Percentiles rank a stretch among this genome's conserved stretches.
phyloP scores from a whole-genome alignment of 2,329 filamentous ascomycete genomes.

The Didymella lethalis region DNA sequence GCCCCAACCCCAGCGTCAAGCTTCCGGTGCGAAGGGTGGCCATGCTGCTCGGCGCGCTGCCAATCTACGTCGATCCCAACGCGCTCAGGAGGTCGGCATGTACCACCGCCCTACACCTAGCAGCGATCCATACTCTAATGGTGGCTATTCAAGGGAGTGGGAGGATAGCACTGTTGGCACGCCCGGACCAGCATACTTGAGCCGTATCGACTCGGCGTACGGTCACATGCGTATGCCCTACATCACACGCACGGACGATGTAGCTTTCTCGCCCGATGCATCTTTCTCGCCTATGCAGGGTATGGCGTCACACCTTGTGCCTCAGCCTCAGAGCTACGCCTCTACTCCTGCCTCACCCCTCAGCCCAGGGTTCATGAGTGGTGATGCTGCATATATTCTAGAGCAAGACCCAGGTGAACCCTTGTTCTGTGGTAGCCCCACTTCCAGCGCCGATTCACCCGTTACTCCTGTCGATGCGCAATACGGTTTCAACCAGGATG shows the following conservation, averaged over 20 bases:
- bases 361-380: constrained; percentile 10
- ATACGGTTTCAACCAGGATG: constrained; percentile 26
- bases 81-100: constrained; percentile 28
- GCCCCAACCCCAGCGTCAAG: constrained; percentile 52
- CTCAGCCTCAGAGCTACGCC: constrained; percentile 16
- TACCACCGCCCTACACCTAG: constrained; percentile 9
- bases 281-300: constrained; percentile 1
- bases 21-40: constrained; percentile 56
- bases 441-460: constrained; percentile 31
- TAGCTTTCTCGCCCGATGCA: neutral
- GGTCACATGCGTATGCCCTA: constrained; percentile 1
- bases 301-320: constrained; percentile 1
- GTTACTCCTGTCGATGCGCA: constrained; percentile 28
- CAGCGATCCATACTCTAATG: constrained; percentile 30
- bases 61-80: constrained; percentile 31
- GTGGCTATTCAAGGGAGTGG: neutral
- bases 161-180: neutral
- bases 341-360: constrained; percentile 28
- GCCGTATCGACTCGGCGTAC: constrained; percentile 2
- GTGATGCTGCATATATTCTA: constrained; percentile 30
- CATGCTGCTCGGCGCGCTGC: constrained; percentile 50
- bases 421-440: constrained; percentile 35
- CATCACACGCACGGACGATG: neutral
- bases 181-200: neutral
- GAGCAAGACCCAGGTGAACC: constrained; percentile 32